phyloP scores from a whole-genome alignment of 768 basidiomycete species.

The Hortiboletus campestris region DNA sequence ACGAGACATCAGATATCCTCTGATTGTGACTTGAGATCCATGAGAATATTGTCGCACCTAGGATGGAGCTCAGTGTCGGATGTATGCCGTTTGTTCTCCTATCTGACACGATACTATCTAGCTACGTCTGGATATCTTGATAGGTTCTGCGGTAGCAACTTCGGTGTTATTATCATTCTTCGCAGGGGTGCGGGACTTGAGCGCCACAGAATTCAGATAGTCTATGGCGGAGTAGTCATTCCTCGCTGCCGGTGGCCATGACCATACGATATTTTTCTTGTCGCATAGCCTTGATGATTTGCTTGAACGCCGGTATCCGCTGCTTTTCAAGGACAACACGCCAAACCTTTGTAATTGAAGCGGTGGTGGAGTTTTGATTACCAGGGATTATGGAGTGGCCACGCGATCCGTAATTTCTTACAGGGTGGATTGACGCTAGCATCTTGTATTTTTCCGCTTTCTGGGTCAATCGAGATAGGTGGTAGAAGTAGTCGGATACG shows the following conservation, averaged over 20 bases:
- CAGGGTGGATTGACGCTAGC: not conserved
- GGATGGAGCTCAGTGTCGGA: not conserved
- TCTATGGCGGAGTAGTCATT: not conserved
- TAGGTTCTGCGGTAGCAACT: not conserved
- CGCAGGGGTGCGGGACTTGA: not conserved
- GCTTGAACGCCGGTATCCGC: not conserved
- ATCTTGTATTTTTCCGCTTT: not conserved
- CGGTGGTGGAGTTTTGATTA: not conserved
- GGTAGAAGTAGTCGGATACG: not conserved
- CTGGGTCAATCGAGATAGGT: not conserved
- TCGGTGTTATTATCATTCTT: not conserved
- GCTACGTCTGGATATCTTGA: not conserved
- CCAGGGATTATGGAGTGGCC: not conserved
- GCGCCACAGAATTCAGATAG: not conserved
- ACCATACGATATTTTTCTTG: not conserved
- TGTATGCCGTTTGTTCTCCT: not conserved
- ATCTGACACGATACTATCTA: not conserved
- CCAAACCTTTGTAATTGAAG: not conserved
- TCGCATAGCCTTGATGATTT: not conserved
- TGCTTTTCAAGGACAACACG: not conserved
- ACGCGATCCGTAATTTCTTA: not conserved
- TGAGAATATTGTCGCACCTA: not conserved
- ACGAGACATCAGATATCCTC: not conserved
- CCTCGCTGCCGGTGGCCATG: not conserved
- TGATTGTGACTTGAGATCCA: not conserved